Base-by-base conservation (phyloP, 2,329 filamentous ascomycete genomes). In the Cercospora sesami region DNA sequence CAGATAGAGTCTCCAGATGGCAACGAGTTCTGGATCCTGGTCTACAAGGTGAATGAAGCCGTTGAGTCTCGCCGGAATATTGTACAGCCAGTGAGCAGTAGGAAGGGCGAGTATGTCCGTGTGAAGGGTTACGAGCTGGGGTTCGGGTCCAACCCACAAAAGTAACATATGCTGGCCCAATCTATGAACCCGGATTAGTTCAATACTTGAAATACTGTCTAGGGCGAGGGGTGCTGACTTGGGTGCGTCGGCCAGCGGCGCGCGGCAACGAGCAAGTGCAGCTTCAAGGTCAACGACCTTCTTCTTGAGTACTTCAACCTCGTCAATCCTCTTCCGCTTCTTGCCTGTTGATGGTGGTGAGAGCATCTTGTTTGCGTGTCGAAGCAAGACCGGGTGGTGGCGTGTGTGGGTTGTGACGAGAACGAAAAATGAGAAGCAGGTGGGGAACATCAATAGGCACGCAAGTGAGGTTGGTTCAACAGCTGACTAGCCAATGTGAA, bases 1-100 rank as follows among this genome's bases (percentile, higher is more conserved):
- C 1, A 77, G 67, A 63, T 69, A 76, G 7, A 69, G 45, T 5
- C 70, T 59, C 59, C 75, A 76, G 8, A 75, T 31, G 7, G 61
- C 45, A 53, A 76, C 70, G 1, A 69, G 69, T 9, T 70, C 68
- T 0, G 64, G 21, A 23, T 67, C 58, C 21, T 69, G 58, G 7
- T 67, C 60, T 2, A 68, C 64, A 2, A 74, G 55, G 4, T 67
- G 55, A 30, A 66, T 68, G 36, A 69, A 42, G 39, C 61, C 57
- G 4, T 51, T 21, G 18, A 51, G 62, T 33, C 60, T 62, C 18
- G 28, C 16, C 30, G 39, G 39, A n/a, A 51, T 28, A n/a, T 63
- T 58, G 33, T 53, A 42, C 63, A 72, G 60, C 28, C 64, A 68
- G 4, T 61, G 31, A 12, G 61, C 26, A 16, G 69, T 71, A 10